phyloP scores from a whole-genome alignment of 371 early-diverging fungal species.

The Funneliformis caledonium region DNA sequence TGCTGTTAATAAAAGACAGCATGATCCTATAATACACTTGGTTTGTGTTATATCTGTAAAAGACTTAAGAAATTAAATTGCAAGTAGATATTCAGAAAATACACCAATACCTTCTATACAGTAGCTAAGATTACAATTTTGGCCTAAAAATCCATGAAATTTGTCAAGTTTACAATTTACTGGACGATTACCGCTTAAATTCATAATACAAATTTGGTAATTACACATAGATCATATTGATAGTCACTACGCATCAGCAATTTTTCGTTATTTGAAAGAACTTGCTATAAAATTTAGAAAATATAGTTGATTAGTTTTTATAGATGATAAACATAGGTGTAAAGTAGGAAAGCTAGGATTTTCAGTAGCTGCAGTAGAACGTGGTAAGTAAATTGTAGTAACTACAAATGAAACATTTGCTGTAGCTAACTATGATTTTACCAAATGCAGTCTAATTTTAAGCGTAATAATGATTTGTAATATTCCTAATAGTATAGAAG shows the following conservation, averaged over 20 bases:
- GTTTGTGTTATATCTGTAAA: conserved; percentile 9
- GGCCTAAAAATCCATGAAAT: neutral
- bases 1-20: too few relatives aligned
- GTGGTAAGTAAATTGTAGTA: neutral
- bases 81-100: neutral
- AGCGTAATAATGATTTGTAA: neutral
- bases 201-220: too few relatives aligned
- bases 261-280: neutral
- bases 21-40: neutral
- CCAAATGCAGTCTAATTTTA: neutral
- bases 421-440: neutral
- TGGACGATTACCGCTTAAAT: neutral
- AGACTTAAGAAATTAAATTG: neutral
- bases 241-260: neutral
- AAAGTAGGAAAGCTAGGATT: neutral
- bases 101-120: neutral
- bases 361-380: neutral
- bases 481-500: neutral
- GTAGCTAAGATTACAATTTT: neutral
- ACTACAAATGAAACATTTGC: neutral
- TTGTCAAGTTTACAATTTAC: neutral
- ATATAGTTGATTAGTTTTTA: neutral
- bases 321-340: neutral
- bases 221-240: too few relatives aligned
- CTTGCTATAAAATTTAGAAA: neutral